A percentile compares a stretch with the other conserved stretches of the same genome.
phyloP scores from a whole-genome alignment of 345 rosid genomes.

The Acer saccharum region DNA sequence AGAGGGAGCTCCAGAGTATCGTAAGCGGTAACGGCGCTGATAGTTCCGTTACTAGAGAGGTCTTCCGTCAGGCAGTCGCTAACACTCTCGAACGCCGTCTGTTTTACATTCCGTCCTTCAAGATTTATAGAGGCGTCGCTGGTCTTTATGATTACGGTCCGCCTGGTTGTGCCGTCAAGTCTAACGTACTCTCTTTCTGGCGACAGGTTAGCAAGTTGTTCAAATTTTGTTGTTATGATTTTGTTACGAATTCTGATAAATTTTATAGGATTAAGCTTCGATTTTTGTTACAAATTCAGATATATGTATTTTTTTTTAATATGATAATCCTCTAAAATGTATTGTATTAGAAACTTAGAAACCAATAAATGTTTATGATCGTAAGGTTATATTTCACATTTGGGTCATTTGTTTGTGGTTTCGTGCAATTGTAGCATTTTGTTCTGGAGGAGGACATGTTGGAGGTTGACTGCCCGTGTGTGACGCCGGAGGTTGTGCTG shows the following conservation, averaged over 20 bases:
- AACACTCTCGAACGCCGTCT: slow-evolving; percentile 84
- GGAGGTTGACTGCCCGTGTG: slow-evolving; percentile 94
- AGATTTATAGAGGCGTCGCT: slow-evolving; percentile 91
- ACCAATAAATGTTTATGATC: too few species aligned
- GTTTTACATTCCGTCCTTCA: slow-evolving; percentile 81
- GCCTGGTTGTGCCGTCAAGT: slow-evolving; percentile 88
- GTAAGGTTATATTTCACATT: too few species aligned
- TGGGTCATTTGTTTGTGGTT: too few species aligned
- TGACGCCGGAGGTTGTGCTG: slow-evolving; percentile 90
- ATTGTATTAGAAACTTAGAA: background rate
- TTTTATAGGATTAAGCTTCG: too few species aligned
- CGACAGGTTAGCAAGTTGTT: slow-evolving; percentile 63
- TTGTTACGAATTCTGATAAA: background rate
- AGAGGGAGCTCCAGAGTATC: slow-evolving; percentile 65
- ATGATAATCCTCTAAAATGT: too few species aligned
- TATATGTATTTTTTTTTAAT: too few species aligned
- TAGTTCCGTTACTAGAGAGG: slow-evolving; percentile 58
- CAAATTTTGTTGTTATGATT: background rate
- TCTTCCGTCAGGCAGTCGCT: slow-evolving; percentile 70
- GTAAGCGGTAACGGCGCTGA: slow-evolving; percentile 46
- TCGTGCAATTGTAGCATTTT: slow-evolving; percentile 62
- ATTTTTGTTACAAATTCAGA: too few species aligned
- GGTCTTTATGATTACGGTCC: slow-evolving; percentile 94
- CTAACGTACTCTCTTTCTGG: slow-evolving; percentile 87
- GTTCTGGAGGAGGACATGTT: slow-evolving; percentile 91